Evolutionary conservation across 768 basidiomycete species (phyloP).

Genomic region (Daedalea quercina): DNA sequence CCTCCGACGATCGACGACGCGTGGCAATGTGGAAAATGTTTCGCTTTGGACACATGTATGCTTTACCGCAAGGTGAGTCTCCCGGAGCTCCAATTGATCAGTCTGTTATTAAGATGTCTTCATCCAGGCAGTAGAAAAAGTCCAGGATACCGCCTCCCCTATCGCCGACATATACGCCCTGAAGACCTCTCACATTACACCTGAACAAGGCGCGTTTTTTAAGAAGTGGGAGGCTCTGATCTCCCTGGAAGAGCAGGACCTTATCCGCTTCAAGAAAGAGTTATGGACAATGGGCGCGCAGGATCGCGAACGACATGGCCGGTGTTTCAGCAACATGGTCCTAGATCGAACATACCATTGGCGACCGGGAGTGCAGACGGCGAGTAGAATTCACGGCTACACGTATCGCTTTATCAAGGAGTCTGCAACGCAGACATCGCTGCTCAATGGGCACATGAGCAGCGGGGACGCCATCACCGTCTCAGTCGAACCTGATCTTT

Average conservation of each 20-base stretch:
- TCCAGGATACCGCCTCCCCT: conserved; percentile 43
- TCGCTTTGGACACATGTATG: conserved; percentile 82
- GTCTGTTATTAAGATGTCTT: background rate
- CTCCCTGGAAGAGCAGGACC: conserved; percentile 81
- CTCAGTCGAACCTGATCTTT: conserved; percentile 80
- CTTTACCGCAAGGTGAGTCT: conserved; percentile 74
- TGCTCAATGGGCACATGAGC: conserved; percentile 76
- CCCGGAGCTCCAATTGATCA: background rate
- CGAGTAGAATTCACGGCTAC: conserved; percentile 67
- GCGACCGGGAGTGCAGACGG: conserved; percentile 11
- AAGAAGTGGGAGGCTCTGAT: conserved; percentile 86
- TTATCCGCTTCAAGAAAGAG: conserved; percentile 79
- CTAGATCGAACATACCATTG: conserved; percentile 40
- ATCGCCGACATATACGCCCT: conserved; percentile 64
- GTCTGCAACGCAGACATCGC: conserved; percentile 18
- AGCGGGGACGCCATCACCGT: conserved; percentile 79
- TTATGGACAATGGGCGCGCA: conserved; percentile 86
- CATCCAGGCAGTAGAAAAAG: conserved; percentile 61
- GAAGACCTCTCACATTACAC: conserved; percentile 77
- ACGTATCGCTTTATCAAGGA: conserved; percentile 62
- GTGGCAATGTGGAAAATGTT: conserved; percentile 75
- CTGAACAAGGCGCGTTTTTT: conserved; percentile 70
- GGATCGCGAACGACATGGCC: conserved; percentile 74
- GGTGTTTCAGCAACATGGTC: conserved; percentile 81
- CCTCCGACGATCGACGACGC: conserved; percentile 85